These are phyloP conservation scores for Candida andamanensis DNA, from an alignment of 805 yeast species.

Conservation along the genomic window DNA sequence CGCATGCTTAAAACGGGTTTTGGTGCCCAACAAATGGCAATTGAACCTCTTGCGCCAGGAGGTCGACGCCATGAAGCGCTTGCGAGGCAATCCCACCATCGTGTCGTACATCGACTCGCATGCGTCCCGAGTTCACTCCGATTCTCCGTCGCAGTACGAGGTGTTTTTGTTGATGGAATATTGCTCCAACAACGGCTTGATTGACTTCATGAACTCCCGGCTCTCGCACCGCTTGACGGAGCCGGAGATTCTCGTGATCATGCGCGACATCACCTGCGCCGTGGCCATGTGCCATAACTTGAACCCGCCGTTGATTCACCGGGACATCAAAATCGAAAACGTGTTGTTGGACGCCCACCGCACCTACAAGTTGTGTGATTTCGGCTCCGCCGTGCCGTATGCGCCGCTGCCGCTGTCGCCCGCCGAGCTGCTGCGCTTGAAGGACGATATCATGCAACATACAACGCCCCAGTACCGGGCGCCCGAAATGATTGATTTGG, in stretches of 20 bases:
- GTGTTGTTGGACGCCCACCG: constrained; percentile 58
- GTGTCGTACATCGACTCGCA: constrained; percentile 94
- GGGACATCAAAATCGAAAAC: constrained; percentile 81
- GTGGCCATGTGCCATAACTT: constrained; percentile 75
- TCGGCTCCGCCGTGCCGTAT: constrained; percentile 71
- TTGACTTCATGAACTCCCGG: constrained; percentile 75
- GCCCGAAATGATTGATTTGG: constrained; percentile 79
- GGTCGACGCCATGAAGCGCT: constrained; percentile 93
- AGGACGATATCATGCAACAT: constrained; percentile 67
- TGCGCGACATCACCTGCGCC: constrained; percentile 67
- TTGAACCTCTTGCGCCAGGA: constrained; percentile 84
- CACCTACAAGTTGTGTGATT: constrained; percentile 69
- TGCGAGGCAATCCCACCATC: constrained; percentile 71
- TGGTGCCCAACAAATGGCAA: constrained; percentile 85
- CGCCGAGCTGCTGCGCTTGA: constrained; percentile 55
- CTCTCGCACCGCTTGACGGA: constrained; percentile 63
- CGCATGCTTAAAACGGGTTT: constrained; percentile 92
- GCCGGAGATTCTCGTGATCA: constrained; percentile 59
- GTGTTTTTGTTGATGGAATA: constrained; percentile 78
- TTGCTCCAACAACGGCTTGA: constrained; percentile 68
- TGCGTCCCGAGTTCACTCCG: constrained; percentile 55
- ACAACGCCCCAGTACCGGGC: constrained; percentile 84
- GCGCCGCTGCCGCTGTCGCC: constrained; percentile 57
- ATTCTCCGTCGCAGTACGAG: constrained; percentile 41
- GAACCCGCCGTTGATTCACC: constrained; percentile 64